Base-by-base conservation (phyloP, 2,329 filamentous ascomycete species). In the Colletotrichum tabaci region DNA sequence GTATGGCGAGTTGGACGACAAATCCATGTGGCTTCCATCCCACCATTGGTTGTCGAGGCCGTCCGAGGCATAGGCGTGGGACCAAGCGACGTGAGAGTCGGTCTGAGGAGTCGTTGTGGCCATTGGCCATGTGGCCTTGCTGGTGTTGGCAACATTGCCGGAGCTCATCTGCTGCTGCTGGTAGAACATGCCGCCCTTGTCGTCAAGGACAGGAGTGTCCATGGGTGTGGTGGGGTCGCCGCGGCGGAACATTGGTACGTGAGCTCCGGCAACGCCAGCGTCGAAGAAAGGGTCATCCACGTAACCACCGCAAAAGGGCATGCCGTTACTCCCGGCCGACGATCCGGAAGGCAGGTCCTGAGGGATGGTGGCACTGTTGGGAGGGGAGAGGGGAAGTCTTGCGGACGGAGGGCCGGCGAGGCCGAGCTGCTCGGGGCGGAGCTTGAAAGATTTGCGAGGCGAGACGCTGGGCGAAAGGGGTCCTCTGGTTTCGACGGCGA, bases 251-350 rank as follows among this genome's bases (percentile, higher is more conserved):
- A 74, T 71, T 23, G 50, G 74, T 77, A 82, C 46, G 76, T 77
- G 75, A 78, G 71, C 26, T 74, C 74, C 49, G 44, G 75, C 65
- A 68, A 72, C 63, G 49, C 68, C 44, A 5, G 79, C 71, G 38
- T 77, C 74, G 49, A 82, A 82, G 74, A 84, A 84, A 1, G 82
- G 82, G 64, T 84, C 82, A 42, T 84, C 82, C 56, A 77, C 80
- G 67, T 76, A 79, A 26, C 82, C 82, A 56, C 80, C 77, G 23
- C 82, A 76, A 71, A 84, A 84, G 60, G 71, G 49, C 38, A 74
- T 60, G 52, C 71, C 71, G 52, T 53, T 71, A 58, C 57, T 46
- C 6, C 66, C 70, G 10, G 61, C 42, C 23, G 70, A 71, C 44
- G 68, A 62, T 53, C 46, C 21, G 46, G 65, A 40, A 23, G 70